A percentile compares a stretch with the other conserved stretches of the same genome.
phyloP scores from a whole-genome alignment of 106 monocot species.

The Acanthochlamys bracteata region DNA sequence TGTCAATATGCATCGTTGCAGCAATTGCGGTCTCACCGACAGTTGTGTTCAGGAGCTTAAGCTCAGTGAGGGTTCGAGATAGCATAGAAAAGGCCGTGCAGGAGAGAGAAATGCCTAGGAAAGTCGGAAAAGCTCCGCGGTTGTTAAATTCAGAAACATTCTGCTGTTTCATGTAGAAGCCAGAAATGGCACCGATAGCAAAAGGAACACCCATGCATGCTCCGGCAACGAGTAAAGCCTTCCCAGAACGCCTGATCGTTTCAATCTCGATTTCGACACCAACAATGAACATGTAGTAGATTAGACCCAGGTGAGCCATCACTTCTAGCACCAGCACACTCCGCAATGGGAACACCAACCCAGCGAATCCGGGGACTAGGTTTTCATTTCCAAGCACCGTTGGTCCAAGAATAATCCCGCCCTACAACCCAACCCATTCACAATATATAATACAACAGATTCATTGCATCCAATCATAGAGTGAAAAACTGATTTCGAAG shows the following conservation, averaged over 20 bases:
- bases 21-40: slow-evolving; percentile 29
- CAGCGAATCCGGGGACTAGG: not conserved
- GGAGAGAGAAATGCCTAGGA: slow-evolving; percentile 27
- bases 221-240: slow-evolving; percentile 4
- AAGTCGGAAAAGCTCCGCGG: slow-evolving; percentile 5
- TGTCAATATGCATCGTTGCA: slow-evolving; percentile 20
- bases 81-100: slow-evolving; percentile 29
- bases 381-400: not conserved
- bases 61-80: slow-evolving; percentile 30
- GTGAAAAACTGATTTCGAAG: not conserved
- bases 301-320: slow-evolving; percentile 29
- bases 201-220: slow-evolving; percentile 26
- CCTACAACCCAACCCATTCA: not conserved
- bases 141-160: slow-evolving; percentile 2
- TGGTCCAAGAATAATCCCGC: not conserved
- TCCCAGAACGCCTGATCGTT: slow-evolving; percentile 15
- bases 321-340: slow-evolving; percentile 17
- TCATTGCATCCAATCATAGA: not conserved
- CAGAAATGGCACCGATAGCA: slow-evolving; percentile 7
- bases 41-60: slow-evolving; percentile 26
- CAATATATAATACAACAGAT: not conserved
- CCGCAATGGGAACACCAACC: slow-evolving; percentile 14
- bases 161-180: slow-evolving; percentile 10
- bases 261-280: slow-evolving; percentile 26
- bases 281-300: slow-evolving; percentile 30